Conservation (phyloP, 108 stramenopile genomes). For the Nitzschia putrida region DNA sequence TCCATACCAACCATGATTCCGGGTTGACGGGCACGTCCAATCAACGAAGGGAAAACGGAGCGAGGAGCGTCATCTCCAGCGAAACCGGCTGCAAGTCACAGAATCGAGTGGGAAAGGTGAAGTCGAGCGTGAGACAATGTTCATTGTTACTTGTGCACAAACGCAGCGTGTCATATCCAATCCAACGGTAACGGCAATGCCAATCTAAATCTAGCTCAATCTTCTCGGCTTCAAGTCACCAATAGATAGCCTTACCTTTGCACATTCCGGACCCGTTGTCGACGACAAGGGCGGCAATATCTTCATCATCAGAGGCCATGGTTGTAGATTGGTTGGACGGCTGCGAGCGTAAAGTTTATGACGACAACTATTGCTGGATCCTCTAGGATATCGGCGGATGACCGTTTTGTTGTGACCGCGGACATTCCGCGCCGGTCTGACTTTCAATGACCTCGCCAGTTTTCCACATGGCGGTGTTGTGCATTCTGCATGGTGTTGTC, state of each 20-base stretch:
- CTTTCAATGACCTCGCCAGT: not conserved
- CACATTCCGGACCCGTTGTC: conserved; percentile 97
- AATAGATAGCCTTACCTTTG: conserved; percentile 67
- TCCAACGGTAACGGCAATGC: not conserved
- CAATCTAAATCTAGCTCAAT: not conserved
- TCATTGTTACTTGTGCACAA: not conserved
- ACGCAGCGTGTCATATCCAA: not conserved
- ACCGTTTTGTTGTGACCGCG: not conserved
- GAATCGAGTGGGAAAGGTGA: not conserved
- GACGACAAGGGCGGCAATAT: conserved; percentile 93
- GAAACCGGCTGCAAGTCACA: conserved; percentile 78
- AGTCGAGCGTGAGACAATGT: not conserved
- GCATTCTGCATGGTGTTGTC: too few relatives aligned
- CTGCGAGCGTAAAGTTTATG: too few relatives aligned
- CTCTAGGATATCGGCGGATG: not conserved
- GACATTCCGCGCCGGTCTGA: not conserved
- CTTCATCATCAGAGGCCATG: conserved; percentile 88
- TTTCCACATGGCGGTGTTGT: too few relatives aligned
- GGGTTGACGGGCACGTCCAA: conserved; percentile 95
- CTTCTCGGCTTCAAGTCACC: not conserved
- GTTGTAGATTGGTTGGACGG: conserved; percentile 41
- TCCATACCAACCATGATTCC: conserved; percentile 99
- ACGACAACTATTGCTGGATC: too few relatives aligned
- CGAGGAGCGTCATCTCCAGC: conserved; percentile 95
- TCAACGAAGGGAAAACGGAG: conserved; percentile 95